Base-by-base conservation (phyloP, 2,329 filamentous ascomycete species). In the Helicocarpus griseus region DNA sequence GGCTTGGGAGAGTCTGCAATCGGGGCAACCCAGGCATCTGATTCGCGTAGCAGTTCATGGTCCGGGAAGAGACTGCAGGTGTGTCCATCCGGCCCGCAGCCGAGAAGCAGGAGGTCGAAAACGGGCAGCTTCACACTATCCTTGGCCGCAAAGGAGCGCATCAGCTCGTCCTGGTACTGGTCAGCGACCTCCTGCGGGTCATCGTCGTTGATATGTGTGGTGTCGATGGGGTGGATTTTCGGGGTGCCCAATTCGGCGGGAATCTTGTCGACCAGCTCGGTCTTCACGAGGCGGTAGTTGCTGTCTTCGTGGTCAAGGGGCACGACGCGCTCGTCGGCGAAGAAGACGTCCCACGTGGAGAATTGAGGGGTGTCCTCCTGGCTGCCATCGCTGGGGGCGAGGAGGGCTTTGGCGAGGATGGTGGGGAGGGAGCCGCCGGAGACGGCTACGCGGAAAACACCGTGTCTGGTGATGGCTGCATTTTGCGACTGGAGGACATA, bases 1-100 rank as follows among this genome's bases (percentile, higher is more conserved):
- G 91, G 91, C 79, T 98, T 98, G 48, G 93, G 93, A 40, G 89
- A 95, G 74, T 97, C 88, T 63, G 86, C 83, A 64, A 96, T 94
- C 43, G 89, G 81, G 13, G 90, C 85, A 40, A 97, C 89, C 93
- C 93, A 98, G 50, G 91, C 89, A 62, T 83, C 85, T 33, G 81
- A 81, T 74, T 97, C 91, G 57, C 89, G 83, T 59, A 97, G 79
- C 50, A 97, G 79, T 53, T 85, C 80, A 66, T 96, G 91, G 51
- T 85, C 86, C 4, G 93, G 93, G 77, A 98, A 98, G 49, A 98
- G 77, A 61, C 86, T 93, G 82, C 93, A 97, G 31, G 93, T 97
- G 74, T 98, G 93, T 49, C 93, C 93, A 69, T 97, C 93, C 13
- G 93, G 91, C 0, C 93, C 93, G 67, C 88, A 95, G 62, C 93